phyloP scores from a whole-genome alignment of 2,329 filamentous ascomycete genomes.

The Cladorrhinum sp. region DNA sequence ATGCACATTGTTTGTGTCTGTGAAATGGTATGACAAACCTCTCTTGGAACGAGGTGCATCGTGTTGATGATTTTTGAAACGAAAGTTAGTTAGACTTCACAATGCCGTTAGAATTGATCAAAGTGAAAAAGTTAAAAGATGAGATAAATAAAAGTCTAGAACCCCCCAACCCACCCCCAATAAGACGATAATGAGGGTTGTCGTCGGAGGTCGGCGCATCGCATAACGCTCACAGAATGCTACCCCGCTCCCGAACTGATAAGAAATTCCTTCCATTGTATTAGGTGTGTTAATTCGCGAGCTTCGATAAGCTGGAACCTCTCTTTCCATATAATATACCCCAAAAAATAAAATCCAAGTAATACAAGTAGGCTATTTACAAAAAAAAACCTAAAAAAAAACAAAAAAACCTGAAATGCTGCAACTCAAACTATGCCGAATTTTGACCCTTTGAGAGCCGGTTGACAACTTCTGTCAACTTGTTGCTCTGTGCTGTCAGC shows the following conservation, averaged over 20 bases:
- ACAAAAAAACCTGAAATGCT: too few relatives aligned
- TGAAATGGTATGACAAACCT: conserved; percentile 29
- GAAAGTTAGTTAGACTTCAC: too few relatives aligned
- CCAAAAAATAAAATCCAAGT: background rate
- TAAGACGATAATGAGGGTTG: background rate
- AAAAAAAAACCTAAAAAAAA: too few relatives aligned
- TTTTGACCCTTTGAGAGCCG: background rate
- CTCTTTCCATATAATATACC: background rate
- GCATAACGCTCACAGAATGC: background rate
- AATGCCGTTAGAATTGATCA: background rate
- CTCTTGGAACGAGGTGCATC: conserved; percentile 38
- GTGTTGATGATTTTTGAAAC: conserved; percentile 11
- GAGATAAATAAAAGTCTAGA: background rate
- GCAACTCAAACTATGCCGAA: background rate
- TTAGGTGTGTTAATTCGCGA: background rate
- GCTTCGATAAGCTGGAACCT: background rate
- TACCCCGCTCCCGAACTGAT: background rate
- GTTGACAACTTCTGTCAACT: background rate
- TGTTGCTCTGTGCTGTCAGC: background rate
- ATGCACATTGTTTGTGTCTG: too few relatives aligned
- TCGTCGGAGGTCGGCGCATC: background rate
- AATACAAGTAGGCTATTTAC: background rate
- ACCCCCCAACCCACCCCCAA: background rate
- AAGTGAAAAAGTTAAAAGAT: background rate
- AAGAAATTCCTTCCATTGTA: background rate